Base-by-base conservation (phyloP, 192 early-diverging fungal genomes). In the Coemansia interrupta region DNA sequence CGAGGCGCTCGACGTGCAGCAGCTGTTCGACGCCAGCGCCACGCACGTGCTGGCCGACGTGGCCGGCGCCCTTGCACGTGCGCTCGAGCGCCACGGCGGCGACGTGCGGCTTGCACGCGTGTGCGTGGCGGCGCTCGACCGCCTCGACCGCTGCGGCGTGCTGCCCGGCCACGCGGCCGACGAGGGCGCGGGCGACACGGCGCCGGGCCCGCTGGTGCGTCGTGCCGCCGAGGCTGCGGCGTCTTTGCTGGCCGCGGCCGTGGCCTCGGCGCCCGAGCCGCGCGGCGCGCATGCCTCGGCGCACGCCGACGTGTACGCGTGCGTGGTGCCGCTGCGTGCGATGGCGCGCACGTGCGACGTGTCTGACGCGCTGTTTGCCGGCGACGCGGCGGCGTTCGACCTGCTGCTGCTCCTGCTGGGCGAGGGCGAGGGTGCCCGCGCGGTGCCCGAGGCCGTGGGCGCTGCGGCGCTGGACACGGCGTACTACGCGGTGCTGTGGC, bases 401-500 rank as follows among this genome's bases (percentile, higher is more conserved):
- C 44, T 55, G 11, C 39, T 73, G 42, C 54, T 42, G 30, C 7
- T 24, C 38, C 44, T 67, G 40, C 50, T 67, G 0, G 64, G 56
- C 23, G 71, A 61, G 1, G 61, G 52, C 14, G 39, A 46, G 56
- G 45, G 47, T n/a, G 50, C 40, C 29, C 5, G 39, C 28, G 59
- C 46, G 2, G 46, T 62, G n/a, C 60, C 63, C 3, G 67, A 69
- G 30, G 65, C 66, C 22, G 48, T 47, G n/a, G 73, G 60, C 0
- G 2, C 62, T 7, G 56, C 68, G 1, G 68, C 68, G 11, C 70
- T 79, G 10, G 70, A 79, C 49, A 36, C 54, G 18, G 59, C 66
- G 7, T 68, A 63, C 22, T 59, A 63, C 51, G 61, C 54, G 50
- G 24, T 70, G 63, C 56, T 79, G n/a, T 79, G 76, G 76, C 60